These are phyloP conservation scores for Fraxinus xanthoxyloides DNA, from an alignment of 305 asterid genomes.

Conservation along the genomic window DNA sequence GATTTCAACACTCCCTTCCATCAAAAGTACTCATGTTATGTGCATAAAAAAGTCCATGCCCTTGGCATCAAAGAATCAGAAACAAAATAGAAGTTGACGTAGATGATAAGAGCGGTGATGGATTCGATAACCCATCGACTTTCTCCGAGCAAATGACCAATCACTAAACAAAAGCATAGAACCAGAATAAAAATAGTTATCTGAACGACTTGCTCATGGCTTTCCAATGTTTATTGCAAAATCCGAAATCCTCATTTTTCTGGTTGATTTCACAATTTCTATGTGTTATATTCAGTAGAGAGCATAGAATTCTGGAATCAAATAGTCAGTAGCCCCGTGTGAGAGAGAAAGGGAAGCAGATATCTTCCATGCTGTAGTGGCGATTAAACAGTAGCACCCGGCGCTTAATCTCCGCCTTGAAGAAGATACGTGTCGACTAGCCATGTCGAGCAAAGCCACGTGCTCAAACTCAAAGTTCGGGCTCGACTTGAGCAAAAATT, in stretches of 20 bases:
- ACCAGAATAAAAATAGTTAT: slow-evolving; percentile 49
- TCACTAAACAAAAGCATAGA: slow-evolving; percentile 65
- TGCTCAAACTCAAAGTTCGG: too few species aligned
- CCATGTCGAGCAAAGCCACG: too few species aligned
- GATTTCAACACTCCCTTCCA: too few species aligned
- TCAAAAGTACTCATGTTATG: too few species aligned
- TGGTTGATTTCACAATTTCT: background rate
- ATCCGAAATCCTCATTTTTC: slow-evolving; percentile 25
- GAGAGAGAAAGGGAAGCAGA: background rate
- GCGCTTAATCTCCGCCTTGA: background rate
- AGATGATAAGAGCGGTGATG: too few species aligned
- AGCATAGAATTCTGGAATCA: background rate
- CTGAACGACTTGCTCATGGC: slow-evolving; percentile 39
- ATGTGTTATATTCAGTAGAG: background rate
- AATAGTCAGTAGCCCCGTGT: background rate
- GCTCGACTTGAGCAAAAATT: too few species aligned
- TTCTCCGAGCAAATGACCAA: slow-evolving; percentile 39
- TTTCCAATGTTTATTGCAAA: slow-evolving; percentile 29
- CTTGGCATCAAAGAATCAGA: too few species aligned
- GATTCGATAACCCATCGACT: too few species aligned
- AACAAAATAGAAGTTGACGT: too few species aligned
- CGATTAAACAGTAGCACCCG: background rate
- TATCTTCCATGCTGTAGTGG: background rate
- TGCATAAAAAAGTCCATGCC: too few species aligned
- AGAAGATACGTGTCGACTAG: too few species aligned